These are phyloP conservation scores for Clitoria ternatea DNA, from an alignment of 306 rosid species.

Conservation along the genomic window DNA sequence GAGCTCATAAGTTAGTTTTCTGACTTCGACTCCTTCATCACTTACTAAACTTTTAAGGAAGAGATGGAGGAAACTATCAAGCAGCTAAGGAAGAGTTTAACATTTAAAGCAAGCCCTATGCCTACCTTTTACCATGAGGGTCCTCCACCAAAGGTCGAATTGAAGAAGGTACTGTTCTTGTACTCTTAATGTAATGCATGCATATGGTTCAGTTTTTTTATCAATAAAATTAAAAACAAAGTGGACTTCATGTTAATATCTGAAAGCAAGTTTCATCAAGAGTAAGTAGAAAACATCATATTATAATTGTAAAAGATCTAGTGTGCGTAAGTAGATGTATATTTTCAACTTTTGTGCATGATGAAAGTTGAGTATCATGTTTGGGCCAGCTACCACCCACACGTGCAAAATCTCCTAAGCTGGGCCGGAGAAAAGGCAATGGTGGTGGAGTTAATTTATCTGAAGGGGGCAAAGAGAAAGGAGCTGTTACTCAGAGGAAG, in stretches of 20 bases:
- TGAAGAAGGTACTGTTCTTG: constrained; percentile 64
- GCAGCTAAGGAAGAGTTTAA: constrained; percentile 88
- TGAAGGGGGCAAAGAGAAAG: constrained; percentile 42
- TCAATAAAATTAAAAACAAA: neutral
- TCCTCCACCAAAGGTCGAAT: constrained; percentile 91
- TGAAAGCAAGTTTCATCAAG: constrained; percentile 7
- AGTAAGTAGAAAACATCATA: neutral
- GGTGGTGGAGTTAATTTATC: constrained; percentile 36
- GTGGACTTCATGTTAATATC: constrained; percentile 8
- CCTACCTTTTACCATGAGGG: constrained; percentile 97
- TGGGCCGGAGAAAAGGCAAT: constrained; percentile 80
- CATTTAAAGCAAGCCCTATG: constrained; percentile 94
- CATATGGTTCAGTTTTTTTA: neutral
- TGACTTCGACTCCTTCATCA: constrained; percentile 18
- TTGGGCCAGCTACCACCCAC: constrained; percentile 78
- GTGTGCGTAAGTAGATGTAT: constrained; percentile 14
- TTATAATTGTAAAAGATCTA: constrained; percentile 13
- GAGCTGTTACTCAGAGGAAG: constrained; percentile 33
- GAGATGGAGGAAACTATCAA: constrained; percentile 78
- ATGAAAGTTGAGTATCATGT: constrained; percentile 21
- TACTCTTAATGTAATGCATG: neutral
- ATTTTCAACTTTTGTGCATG: constrained; percentile 10
- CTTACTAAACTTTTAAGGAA: constrained; percentile 59
- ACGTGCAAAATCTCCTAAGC: constrained; percentile 95
- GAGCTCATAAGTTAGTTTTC: neutral